Evolutionary conservation across 1,139 yeast genomes (phyloP).

Genomic region (Meyerozyma smithsonii): DNA sequence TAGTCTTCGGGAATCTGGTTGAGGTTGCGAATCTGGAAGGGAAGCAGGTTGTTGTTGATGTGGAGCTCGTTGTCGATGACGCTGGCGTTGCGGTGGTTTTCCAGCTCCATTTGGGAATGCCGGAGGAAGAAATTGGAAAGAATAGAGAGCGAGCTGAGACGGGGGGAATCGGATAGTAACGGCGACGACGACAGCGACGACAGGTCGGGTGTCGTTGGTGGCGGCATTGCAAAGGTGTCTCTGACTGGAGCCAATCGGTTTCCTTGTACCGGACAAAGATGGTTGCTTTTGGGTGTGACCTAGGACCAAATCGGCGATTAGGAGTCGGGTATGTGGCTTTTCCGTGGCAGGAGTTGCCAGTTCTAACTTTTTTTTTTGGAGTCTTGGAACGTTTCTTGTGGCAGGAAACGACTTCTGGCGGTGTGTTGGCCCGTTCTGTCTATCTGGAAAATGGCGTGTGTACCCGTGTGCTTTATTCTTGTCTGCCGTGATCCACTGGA

Average conservation of each 20-base stretch:
- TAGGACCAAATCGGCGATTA: no score
- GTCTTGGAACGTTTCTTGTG: no score
- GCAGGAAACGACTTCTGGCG: no score
- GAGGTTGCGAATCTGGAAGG: constrained; percentile 7
- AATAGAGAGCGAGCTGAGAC: constrained; percentile 1
- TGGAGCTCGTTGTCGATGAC: constrained; percentile 9
- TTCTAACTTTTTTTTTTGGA: no score
- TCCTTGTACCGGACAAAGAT: no score
- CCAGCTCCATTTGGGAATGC: constrained; percentile 1
- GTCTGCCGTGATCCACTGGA: no score
- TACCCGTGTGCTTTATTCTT: no score
- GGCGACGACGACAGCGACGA: constrained; percentile 3
- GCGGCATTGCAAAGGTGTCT: not conserved
- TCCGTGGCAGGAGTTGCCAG: no score
- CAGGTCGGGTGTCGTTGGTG: constrained; percentile 1
- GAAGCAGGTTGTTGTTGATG: constrained; percentile 10
- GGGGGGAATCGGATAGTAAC: constrained; percentile 1
- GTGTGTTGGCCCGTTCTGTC: no score
- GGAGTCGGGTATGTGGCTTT: no score
- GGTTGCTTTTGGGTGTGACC: no score
- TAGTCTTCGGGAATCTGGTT: constrained; percentile 4
- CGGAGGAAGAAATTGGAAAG: constrained; percentile 2
- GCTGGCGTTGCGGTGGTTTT: constrained; percentile 2
- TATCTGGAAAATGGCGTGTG: no score
- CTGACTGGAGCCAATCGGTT: not conserved